phyloP scores from a whole-genome alignment of 2,329 filamentous ascomycete genomes.

The Fusarium ambrosium region DNA sequence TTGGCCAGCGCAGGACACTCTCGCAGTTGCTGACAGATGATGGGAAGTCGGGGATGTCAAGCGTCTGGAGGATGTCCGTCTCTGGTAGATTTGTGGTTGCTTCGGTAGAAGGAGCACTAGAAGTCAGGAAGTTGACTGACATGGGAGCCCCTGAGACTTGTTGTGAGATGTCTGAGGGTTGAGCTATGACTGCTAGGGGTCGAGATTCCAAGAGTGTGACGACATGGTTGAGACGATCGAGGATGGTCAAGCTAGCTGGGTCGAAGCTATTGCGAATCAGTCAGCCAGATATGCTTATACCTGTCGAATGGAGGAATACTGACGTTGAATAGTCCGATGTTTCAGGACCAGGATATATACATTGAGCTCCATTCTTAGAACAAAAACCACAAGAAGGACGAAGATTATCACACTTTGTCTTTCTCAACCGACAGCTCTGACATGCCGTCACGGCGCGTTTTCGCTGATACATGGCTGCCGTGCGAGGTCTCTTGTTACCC shows the following conservation, averaged over 20 bases:
- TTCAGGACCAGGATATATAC: conserved; percentile 19
- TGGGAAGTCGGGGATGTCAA: not conserved
- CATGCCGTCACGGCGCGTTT: conserved; percentile 25
- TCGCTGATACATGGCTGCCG: conserved; percentile 21
- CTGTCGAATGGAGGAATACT: not conserved
- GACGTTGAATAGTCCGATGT: conserved; percentile 21
- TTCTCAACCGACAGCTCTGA: conserved; percentile 20
- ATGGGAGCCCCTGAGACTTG: not conserved
- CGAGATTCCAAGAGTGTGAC: not conserved
- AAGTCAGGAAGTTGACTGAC: not conserved
- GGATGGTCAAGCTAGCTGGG: conserved; percentile 1
- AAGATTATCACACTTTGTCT: conserved; percentile 32
- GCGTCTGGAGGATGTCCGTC: not conserved
- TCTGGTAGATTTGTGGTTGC: not conserved
- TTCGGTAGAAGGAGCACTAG: not conserved
- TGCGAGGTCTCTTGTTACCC: conserved; percentile 16
- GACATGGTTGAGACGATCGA: not conserved
- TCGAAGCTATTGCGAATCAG: not conserved
- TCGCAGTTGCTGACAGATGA: not conserved
- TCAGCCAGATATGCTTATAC: too few species aligned
- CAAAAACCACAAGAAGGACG: conserved; percentile 25
- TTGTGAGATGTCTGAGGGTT: not conserved
- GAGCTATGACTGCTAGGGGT: not conserved
- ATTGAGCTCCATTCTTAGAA: conserved; percentile 16
- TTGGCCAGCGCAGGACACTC: not conserved